Conservation (phyloP, 371 early-diverging fungal genomes). For the Conidiobolus incongruus region DNA sequence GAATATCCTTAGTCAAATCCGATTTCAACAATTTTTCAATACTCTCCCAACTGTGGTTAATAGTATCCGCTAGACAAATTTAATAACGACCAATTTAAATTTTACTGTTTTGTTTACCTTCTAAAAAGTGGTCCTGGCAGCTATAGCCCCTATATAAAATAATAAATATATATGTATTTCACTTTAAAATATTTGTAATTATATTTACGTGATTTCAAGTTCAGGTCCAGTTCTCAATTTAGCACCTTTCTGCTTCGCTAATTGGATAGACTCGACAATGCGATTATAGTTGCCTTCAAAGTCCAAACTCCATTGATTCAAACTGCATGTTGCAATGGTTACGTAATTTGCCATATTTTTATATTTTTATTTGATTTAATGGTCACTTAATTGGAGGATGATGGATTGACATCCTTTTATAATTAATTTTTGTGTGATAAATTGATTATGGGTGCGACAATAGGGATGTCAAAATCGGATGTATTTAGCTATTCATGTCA, state of each 20-base stretch:
- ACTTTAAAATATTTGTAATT: background rate
- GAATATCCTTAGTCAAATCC: conserved; percentile 45
- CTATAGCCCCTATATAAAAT: conserved; percentile 59
- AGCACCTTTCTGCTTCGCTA: conserved; percentile 66
- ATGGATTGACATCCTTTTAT: too few relatives aligned
- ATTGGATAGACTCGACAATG: conserved; percentile 59
- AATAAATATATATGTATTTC: too few relatives aligned
- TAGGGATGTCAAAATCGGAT: too few relatives aligned
- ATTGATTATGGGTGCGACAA: too few relatives aligned
- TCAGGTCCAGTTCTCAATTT: conserved; percentile 84
- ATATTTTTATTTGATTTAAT: background rate
- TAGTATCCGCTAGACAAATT: conserved; percentile 51
- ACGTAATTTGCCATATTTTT: conserved; percentile 20
- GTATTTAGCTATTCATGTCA: too few relatives aligned
- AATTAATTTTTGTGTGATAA: too few relatives aligned
- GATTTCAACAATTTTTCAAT: conserved; percentile 42
- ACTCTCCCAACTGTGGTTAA: conserved; percentile 84
- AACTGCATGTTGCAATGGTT: conserved; percentile 59
- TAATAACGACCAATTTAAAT: background rate
- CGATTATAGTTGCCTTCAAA: conserved; percentile 78
- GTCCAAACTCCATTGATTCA: conserved; percentile 95
- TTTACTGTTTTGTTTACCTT: conserved; percentile 28
- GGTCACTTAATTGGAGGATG: too few relatives aligned
- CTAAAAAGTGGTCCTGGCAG: conserved; percentile 91
- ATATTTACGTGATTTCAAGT: conserved; percentile 69